phyloP scores from a whole-genome alignment of 176 grass and related monocot species.

The Rhipidocladum racemiflorum region DNA sequence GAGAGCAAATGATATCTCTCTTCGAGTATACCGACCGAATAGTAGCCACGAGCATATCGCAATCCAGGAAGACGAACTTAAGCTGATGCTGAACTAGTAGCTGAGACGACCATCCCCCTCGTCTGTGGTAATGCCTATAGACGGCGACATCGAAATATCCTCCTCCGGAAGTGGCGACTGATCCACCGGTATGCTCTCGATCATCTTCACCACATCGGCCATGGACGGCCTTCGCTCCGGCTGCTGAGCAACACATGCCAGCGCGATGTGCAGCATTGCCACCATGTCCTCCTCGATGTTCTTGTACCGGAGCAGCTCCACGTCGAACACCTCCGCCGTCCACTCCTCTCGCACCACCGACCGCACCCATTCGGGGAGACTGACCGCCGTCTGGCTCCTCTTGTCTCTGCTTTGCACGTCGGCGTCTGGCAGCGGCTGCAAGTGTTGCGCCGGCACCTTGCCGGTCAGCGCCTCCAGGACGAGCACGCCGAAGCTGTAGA shows the following conservation, averaged over 20 bases:
- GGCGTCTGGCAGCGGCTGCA: constrained; percentile 9
- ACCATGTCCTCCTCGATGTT: constrained; percentile 88
- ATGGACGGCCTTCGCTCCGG: constrained; percentile 71
- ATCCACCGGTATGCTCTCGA: constrained; percentile 63
- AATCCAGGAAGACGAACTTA: neutral
- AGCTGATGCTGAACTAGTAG: constrained; percentile 26
- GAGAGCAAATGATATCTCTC: too few relatives aligned
- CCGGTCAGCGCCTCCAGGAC: constrained; percentile 72
- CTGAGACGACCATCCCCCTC: constrained; percentile 43
- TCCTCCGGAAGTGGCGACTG: constrained; percentile 53
- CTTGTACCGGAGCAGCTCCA: constrained; percentile 76
- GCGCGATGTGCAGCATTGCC: constrained; percentile 65
- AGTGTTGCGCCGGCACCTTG: constrained; percentile 43
- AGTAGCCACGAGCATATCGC: neutral
- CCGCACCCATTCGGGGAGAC: constrained; percentile 64
- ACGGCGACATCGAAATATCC: constrained; percentile 47
- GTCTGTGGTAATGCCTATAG: constrained; percentile 48
- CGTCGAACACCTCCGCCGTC: constrained; percentile 85
- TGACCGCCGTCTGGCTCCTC: neutral
- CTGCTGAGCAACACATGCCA: constrained; percentile 47
- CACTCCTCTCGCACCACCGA: constrained; percentile 83
- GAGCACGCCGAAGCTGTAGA: constrained; percentile 77
- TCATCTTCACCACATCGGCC: constrained; percentile 65
- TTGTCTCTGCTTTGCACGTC: constrained; percentile 25
- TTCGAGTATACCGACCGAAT: neutral